Conservation (phyloP, 2,329 filamentous ascomycete species). For the Phaeosphaeria sp. region DNA sequence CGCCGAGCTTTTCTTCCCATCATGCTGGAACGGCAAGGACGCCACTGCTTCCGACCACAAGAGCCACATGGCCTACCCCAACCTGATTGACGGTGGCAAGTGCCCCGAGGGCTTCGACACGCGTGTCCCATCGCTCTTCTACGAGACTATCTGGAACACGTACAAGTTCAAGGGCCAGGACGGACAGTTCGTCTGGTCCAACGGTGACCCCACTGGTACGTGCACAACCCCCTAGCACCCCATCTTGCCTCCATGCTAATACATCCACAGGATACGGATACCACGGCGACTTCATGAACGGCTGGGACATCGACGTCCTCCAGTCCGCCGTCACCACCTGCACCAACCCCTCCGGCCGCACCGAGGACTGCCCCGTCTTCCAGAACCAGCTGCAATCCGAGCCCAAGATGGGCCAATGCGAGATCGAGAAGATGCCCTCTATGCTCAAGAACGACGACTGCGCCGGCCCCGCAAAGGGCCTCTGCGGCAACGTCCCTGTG, state of each 20-base stretch:
- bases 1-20: constrained; percentile 75
- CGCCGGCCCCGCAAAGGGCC: constrained; percentile 59
- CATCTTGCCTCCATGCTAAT: neutral
- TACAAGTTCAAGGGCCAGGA: constrained; percentile 58
- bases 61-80: constrained; percentile 71
- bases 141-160: constrained; percentile 65
- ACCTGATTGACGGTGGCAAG: constrained; percentile 58
- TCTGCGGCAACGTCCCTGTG: constrained; percentile 71
- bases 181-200: constrained; percentile 70
- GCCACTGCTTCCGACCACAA: constrained; percentile 66
- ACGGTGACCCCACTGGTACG: constrained; percentile 76
- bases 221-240: constrained; percentile 28
- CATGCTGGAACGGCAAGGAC: constrained; percentile 73
- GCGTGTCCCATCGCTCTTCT: constrained; percentile 66
- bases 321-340: constrained; percentile 74
- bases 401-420: constrained; percentile 64
- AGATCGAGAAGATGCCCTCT: constrained; percentile 64
- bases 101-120: constrained; percentile 63
- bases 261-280: constrained; percentile 66
- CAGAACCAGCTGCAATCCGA: constrained; percentile 62
- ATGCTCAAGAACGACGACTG: constrained; percentile 67
- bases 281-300: constrained; percentile 75
- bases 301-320: constrained; percentile 72
- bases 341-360: constrained; percentile 71
- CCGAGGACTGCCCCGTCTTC: constrained; percentile 80